Conservation (phyloP, 192 early-diverging fungal species). For the Endogone sp. region DNA sequence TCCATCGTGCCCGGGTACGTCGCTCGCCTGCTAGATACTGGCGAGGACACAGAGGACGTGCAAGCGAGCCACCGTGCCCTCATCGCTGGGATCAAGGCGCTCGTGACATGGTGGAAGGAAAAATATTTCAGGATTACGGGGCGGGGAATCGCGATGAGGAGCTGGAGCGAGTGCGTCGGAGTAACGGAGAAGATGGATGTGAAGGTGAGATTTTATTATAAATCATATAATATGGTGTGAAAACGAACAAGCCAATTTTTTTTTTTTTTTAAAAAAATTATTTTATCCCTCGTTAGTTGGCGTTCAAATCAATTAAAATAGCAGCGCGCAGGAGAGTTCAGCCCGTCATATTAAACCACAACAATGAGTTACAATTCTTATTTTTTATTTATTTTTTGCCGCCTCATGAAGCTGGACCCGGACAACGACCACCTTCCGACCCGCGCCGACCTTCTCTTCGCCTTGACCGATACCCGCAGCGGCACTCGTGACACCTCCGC, state of each 20-base stretch:
- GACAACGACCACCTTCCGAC: conserved; percentile 3
- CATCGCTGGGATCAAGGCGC: conserved; percentile 4
- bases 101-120: conserved; percentile 25
- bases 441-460: conserved; percentile 19
- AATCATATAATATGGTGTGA: too few species aligned
- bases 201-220: conserved; percentile 11
- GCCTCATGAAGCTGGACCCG: conserved; percentile 17
- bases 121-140: conserved; percentile 20
- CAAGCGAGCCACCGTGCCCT: conserved; percentile 6
- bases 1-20: conserved; percentile 7
- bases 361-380: neutral
- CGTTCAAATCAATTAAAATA: too few species aligned
- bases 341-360: conserved; percentile 13
- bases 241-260: too few species aligned
- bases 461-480: conserved; percentile 11
- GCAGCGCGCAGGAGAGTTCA: too few species aligned
- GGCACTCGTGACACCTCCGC: conserved; percentile 42
- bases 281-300: too few species aligned
- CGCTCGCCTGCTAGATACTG: neutral
- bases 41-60: neutral
- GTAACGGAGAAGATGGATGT: neutral
- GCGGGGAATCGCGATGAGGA: conserved; percentile 9
- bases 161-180: conserved; percentile 4
- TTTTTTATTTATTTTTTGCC: conserved; percentile 18
- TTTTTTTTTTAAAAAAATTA: too few species aligned